These are phyloP conservation scores for Ananas comosus DNA, from an alignment of 176 grass and related monocot species.

Conservation along the genomic window DNA sequence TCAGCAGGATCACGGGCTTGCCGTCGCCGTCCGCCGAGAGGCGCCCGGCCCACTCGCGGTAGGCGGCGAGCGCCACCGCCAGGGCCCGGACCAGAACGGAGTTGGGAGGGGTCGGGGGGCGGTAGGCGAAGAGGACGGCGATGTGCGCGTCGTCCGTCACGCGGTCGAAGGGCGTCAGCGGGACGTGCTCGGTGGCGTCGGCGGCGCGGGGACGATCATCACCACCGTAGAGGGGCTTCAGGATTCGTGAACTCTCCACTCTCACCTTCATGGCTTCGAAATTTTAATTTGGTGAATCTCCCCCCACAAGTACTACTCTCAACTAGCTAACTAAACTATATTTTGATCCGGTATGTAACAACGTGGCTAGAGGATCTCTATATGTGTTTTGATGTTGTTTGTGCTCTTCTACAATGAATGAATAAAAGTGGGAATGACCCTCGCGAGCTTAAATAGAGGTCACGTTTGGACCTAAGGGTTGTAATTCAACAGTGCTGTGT, in stretches of 20 bases:
- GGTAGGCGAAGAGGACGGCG: slow-evolving; percentile 17
- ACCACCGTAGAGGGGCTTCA: not conserved
- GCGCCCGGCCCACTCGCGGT: not conserved
- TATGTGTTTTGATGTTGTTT: no score
- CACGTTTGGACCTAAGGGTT: no score
- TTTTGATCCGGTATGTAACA: no score
- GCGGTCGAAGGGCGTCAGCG: not conserved
- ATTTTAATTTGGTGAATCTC: no score
- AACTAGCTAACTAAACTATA: no score
- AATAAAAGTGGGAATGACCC: no score
- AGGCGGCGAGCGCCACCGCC: not conserved
- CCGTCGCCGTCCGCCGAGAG: not conserved
- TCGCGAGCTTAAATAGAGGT: no score
- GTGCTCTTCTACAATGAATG: no score
- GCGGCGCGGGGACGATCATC: not conserved
- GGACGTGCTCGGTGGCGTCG: not conserved
- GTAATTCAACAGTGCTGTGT: no score
- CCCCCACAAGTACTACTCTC: no score
- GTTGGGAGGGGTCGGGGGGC: not conserved
- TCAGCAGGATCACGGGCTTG: slow-evolving; percentile 1
- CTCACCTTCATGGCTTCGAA: not conserved
- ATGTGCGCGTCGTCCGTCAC: not conserved
- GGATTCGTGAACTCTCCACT: not conserved
- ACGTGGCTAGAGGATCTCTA: no score
- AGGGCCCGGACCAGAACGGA: slow-evolving; percentile 4